These are phyloP conservation scores for Candida coleopterorum DNA, from an alignment of 805 yeast genomes.

Conservation along the genomic window DNA sequence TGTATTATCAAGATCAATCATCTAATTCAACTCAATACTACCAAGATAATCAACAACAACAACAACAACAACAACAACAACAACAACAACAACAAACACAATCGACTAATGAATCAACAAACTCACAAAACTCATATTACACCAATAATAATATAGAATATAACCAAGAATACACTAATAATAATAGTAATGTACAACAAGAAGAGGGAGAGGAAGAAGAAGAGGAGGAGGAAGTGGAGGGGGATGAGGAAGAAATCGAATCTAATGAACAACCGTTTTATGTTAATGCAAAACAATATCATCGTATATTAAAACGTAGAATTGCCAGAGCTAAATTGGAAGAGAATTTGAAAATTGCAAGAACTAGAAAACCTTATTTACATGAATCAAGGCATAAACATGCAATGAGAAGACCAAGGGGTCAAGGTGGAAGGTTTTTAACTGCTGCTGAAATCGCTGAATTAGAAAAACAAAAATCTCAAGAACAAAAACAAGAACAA, in stretches of 20 bases:
- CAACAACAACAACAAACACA: not conserved
- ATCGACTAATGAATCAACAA: not conserved
- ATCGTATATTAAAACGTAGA: slow-evolving; percentile 87
- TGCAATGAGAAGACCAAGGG: slow-evolving; percentile 98
- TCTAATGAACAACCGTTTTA: slow-evolving; percentile 82
- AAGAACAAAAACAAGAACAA: slow-evolving; percentile 32
- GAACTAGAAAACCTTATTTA: slow-evolving; percentile 88
- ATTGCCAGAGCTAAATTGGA: slow-evolving; percentile 91
- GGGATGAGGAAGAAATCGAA: slow-evolving; percentile 7
- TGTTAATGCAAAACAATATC: slow-evolving; percentile 97
- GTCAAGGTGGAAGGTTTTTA: slow-evolving; percentile 95
- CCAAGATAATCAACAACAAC: not conserved
- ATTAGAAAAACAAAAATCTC: slow-evolving; percentile 20
- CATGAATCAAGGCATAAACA: slow-evolving; percentile 98
- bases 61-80: slow-evolving; percentile 1
- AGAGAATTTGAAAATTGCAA: slow-evolving; percentile 78
- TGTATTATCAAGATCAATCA: slow-evolving; percentile 22
- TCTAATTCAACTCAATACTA: not conserved
- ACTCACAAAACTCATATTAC: not conserved
- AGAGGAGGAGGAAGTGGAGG: not conserved
- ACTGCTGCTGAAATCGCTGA: slow-evolving; percentile 75
- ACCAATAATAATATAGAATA: not conserved
- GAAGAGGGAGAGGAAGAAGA: not conserved
- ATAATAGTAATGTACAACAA: not conserved
- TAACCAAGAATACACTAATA: not conserved